phyloP scores from a whole-genome alignment of 2,329 filamentous ascomycete genomes.

The Paramyrothecium roridum region DNA sequence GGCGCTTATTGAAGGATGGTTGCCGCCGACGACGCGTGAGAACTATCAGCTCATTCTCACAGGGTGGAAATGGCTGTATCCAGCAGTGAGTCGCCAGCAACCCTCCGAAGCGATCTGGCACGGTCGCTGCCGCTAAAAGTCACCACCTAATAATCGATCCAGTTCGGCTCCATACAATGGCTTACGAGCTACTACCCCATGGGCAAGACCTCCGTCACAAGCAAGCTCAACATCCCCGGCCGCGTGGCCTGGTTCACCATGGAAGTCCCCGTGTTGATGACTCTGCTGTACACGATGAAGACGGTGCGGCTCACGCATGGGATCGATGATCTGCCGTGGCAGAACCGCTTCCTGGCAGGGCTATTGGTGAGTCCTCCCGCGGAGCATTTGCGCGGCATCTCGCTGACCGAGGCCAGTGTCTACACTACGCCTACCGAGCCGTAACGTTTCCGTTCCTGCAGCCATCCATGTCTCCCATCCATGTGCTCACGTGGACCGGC shows the following conservation, averaged over 20 bases:
- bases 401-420: slow-evolving; percentile 41
- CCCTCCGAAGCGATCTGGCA: no score
- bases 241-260: slow-evolving; percentile 84
- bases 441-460: slow-evolving; percentile 78
- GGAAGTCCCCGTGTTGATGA: slow-evolving; percentile 77
- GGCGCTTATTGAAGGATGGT: slow-evolving; percentile 50
- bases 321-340: slow-evolving; percentile 64
- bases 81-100: slow-evolving; percentile 38
- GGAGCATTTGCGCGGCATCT: no score
- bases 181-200: slow-evolving; percentile 78
- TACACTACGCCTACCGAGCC: slow-evolving; percentile 91
- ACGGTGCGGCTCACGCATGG: slow-evolving; percentile 59
- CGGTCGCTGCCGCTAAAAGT: no score
- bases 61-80: slow-evolving; percentile 50
- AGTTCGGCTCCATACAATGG: slow-evolving; percentile 77
- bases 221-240: slow-evolving; percentile 81
- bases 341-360: slow-evolving; percentile 72
- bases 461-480: slow-evolving; percentile 90
- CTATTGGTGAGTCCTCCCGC: slow-evolving; percentile 52
- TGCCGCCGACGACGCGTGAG: slow-evolving; percentile 55
- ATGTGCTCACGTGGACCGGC: slow-evolving; percentile 60
- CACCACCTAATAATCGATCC: slow-evolving; percentile 9
- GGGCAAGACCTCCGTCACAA: slow-evolving; percentile 82
- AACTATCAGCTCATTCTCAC: slow-evolving; percentile 53
- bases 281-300: slow-evolving; percentile 75